A percentile compares a stretch with the other conserved stretches of the same genome.
phyloP scores from a whole-genome alignment of 2,329 filamentous ascomycete genomes.

The Claviceps cyperi region DNA sequence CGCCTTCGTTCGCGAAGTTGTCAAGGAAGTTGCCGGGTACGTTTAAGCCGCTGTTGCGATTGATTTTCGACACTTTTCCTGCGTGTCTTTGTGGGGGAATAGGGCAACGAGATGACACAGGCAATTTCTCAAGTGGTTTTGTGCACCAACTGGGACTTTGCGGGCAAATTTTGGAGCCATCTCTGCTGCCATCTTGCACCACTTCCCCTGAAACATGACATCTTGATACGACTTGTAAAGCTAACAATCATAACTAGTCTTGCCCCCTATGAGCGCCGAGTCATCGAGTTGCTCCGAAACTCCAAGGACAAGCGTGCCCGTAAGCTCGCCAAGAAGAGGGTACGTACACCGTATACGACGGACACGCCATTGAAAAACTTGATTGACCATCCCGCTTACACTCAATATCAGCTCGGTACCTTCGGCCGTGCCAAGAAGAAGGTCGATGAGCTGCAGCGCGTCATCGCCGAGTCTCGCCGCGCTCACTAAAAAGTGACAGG shows the following conservation, averaged over 20 bases:
- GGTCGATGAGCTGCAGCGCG: conserved; percentile 96
- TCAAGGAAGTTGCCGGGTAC: conserved; percentile 95
- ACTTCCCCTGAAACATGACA: not conserved
- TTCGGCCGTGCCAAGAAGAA: conserved; percentile 98
- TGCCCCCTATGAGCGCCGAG: conserved; percentile 92
- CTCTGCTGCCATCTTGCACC: not conserved
- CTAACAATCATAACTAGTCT: conserved; percentile 35
- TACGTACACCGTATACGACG: conserved; percentile 31
- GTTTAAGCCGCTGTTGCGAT: conserved; percentile 18
- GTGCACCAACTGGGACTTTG: not conserved
- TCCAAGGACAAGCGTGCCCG: conserved; percentile 97
- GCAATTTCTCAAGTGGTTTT: too few relatives aligned
- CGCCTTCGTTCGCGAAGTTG: conserved; percentile 89
- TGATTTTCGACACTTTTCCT: not conserved
- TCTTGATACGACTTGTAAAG: not conserved
- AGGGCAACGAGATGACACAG: too few relatives aligned
- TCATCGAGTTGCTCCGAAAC: conserved; percentile 98
- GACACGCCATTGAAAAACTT: not conserved
- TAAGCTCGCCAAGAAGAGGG: conserved; percentile 98
- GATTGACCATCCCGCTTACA: conserved; percentile 8
- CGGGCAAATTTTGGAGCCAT: not conserved
- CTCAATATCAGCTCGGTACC: conserved; percentile 63
- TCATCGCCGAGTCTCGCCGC: conserved; percentile 89
- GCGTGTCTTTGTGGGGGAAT: too few relatives aligned
- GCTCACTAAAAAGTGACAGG: conserved; percentile 35